These are phyloP conservation scores for Aquilaria sinensis DNA, from an alignment of 345 rosid species.

Conservation along the genomic window DNA sequence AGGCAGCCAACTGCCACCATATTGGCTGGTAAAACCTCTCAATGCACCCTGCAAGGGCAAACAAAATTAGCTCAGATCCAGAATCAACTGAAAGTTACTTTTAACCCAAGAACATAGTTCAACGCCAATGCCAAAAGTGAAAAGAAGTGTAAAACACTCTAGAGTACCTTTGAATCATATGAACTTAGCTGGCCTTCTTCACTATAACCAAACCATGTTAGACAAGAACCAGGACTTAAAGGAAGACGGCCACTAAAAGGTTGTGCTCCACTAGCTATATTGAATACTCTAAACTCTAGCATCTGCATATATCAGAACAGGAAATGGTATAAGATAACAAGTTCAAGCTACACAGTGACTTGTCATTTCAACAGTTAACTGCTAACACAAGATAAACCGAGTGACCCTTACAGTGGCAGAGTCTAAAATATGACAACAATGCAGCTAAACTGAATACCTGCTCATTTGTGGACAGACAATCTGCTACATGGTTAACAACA, in stretches of 20 bases:
- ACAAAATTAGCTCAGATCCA: slow-evolving; percentile 15
- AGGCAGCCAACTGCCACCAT: slow-evolving; percentile 95
- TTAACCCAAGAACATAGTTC: slow-evolving; percentile 1
- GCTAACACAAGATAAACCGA: neutral
- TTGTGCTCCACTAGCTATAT: slow-evolving; percentile 53
- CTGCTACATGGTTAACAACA: slow-evolving; percentile 73
- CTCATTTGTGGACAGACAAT: slow-evolving; percentile 75
- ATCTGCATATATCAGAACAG: slow-evolving; percentile 39
- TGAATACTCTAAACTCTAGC: slow-evolving; percentile 64
- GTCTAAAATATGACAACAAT: neutral
- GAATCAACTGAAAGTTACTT: slow-evolving; percentile 1
- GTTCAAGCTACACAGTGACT: neutral
- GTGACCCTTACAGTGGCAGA: slow-evolving; percentile 8
- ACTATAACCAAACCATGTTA: slow-evolving; percentile 86
- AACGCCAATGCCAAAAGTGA: neutral
- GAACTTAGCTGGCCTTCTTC: slow-evolving; percentile 86
- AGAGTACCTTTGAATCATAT: slow-evolving; percentile 74
- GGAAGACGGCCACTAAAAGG: slow-evolving; percentile 65
- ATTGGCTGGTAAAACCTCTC: slow-evolving; percentile 62
- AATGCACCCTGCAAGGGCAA: slow-evolving; percentile 57
- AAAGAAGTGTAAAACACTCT: neutral
- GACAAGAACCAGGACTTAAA: slow-evolving; percentile 67
- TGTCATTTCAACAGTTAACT: neutral
- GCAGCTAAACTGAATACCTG: slow-evolving; percentile 38
- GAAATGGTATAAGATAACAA: neutral